Evolutionary conservation across 2,329 filamentous ascomycete genomes (phyloP).

Genomic region (Scedosporium aurantiacum): DNA sequence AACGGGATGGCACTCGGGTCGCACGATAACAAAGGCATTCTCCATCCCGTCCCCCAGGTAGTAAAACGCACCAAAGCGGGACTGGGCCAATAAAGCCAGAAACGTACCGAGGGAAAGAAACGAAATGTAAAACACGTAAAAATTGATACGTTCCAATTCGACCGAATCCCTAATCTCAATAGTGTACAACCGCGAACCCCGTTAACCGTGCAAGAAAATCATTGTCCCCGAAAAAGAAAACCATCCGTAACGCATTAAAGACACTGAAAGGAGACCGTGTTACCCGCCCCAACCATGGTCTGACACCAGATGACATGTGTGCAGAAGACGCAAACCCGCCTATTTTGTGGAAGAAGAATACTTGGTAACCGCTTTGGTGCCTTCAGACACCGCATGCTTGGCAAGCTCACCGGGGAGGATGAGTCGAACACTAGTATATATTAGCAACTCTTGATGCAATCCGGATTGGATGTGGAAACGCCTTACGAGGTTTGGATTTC

Average conservation of each 20-base stretch:
- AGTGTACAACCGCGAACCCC: slow-evolving; percentile 67
- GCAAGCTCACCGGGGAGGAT: slow-evolving; percentile 98
- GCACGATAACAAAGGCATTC: slow-evolving; percentile 73
- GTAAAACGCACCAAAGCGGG: slow-evolving; percentile 82
- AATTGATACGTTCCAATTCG: slow-evolving; percentile 22
- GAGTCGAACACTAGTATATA: slow-evolving; percentile 58
- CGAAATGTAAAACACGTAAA: slow-evolving; percentile 4
- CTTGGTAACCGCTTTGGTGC: slow-evolving; percentile 99
- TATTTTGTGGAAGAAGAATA: slow-evolving; percentile 99
- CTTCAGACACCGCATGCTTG: slow-evolving; percentile 99
- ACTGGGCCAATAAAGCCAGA: slow-evolving; percentile 41
- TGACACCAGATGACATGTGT: slow-evolving; percentile 38
- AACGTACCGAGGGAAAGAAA: background rate
- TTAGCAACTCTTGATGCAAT: slow-evolving; percentile 42
- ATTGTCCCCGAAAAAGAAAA: slow-evolving; percentile 54
- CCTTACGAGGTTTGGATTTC: slow-evolving; percentile 94
- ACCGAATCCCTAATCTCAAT: slow-evolving; percentile 51
- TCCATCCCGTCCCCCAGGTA: slow-evolving; percentile 74
- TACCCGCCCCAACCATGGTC: slow-evolving; percentile 4
- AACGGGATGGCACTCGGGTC: slow-evolving; percentile 76
- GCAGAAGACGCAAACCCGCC: slow-evolving; percentile 46
- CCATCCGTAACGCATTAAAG: slow-evolving; percentile 69
- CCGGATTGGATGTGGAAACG: background rate
- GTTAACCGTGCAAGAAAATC: slow-evolving; percentile 53
- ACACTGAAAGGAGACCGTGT: slow-evolving; percentile 34